phyloP scores from a whole-genome alignment of 495 filamentous ascomycete genomes.

The Hyaloscypha bicolor region DNA sequence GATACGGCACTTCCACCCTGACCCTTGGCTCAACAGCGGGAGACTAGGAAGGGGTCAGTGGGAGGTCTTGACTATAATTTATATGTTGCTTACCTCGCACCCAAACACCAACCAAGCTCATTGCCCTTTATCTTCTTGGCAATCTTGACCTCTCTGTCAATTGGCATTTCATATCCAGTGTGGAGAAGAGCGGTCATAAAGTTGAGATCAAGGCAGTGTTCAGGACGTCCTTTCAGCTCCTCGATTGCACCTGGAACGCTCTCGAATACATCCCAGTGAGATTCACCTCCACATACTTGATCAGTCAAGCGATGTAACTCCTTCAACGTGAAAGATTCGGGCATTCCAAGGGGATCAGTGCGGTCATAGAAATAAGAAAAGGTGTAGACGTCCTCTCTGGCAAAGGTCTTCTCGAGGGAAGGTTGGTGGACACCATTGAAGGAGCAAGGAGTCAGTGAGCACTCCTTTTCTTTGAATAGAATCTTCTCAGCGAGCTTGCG shows the following conservation, averaged over 20 bases:
- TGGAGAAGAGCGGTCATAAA: constrained; percentile 93
- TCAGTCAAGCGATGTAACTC: constrained; percentile 84
- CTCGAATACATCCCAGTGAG: constrained; percentile 76
- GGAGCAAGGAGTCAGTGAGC: constrained; percentile 85
- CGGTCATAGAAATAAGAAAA: constrained; percentile 98
- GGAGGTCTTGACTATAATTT: neutral
- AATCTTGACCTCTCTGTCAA: constrained; percentile 93
- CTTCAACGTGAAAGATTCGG: constrained; percentile 85
- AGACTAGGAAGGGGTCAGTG: constrained; percentile 51
- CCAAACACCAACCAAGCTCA: constrained; percentile 96
- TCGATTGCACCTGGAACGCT: constrained; percentile 70
- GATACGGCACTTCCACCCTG: constrained; percentile 77
- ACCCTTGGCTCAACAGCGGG: constrained; percentile 70
- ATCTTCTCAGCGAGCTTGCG: constrained; percentile 88
- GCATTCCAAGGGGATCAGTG: constrained; percentile 89
- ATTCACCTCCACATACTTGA: constrained; percentile 80
- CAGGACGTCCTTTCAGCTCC: constrained; percentile 77
- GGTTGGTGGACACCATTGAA: constrained; percentile 98
- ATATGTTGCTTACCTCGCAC: constrained; percentile 72
- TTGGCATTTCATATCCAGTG: constrained; percentile 97
- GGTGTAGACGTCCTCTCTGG: constrained; percentile 89
- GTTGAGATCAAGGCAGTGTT: constrained; percentile 91
- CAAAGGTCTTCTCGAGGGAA: constrained; percentile 87
- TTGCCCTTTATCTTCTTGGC: constrained; percentile 98
- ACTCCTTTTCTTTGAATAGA: constrained; percentile 82